phyloP scores from a whole-genome alignment of 306 rosid genomes.

The Delonix regia region DNA sequence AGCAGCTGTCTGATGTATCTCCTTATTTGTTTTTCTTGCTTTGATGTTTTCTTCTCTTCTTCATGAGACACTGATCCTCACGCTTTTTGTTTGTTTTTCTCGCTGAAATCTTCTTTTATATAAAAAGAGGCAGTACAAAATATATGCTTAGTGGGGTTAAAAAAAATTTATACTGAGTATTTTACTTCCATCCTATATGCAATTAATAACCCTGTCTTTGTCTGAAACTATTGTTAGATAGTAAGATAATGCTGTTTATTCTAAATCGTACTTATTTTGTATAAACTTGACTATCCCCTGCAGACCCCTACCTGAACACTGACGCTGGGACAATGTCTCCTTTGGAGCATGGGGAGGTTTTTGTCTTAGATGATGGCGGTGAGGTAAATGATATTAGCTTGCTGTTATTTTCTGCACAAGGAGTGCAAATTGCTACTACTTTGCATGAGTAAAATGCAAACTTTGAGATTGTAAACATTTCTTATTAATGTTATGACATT shows the following conservation, averaged over 20 bases:
- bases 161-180: background rate
- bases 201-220: background rate
- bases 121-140: background rate
- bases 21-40: background rate
- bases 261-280: constrained; percentile 12
- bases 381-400: constrained; percentile 55
- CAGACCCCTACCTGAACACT: constrained; percentile 85
- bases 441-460: background rate
- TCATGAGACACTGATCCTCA: background rate
- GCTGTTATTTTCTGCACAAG: background rate
- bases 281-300: constrained; percentile 26
- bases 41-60: constrained; percentile 30
- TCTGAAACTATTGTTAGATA: constrained; percentile 8
- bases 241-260: constrained; percentile 5
- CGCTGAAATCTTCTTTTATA: constrained; percentile 3
- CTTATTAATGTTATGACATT: background rate
- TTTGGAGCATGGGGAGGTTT: constrained; percentile 88
- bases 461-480: constrained; percentile 7
- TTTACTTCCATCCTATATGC: background rate
- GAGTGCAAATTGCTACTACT: constrained; percentile 9
- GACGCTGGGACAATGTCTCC: constrained; percentile 95
- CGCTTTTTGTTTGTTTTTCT: constrained; percentile 15
- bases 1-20: background rate
- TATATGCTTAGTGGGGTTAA: too few relatives aligned
- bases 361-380: constrained; percentile 85